These are phyloP conservation scores for Haematococcus lacustris DNA, from an alignment of 139 green algal species.

Conservation along the genomic window DNA sequence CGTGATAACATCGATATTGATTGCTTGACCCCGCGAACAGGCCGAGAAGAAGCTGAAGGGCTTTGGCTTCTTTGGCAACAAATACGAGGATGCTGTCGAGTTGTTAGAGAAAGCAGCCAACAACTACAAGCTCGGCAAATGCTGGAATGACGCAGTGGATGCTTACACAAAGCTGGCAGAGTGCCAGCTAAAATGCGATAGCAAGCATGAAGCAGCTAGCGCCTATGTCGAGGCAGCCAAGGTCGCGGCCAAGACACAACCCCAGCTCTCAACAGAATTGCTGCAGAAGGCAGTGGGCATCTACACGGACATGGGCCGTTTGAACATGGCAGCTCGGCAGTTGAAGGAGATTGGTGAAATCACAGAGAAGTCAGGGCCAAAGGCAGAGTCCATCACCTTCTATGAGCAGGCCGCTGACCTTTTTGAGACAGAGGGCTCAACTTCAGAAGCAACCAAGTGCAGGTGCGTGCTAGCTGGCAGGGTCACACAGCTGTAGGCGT, in stretches of 20 bases:
- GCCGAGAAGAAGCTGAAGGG: slow-evolving; percentile 86
- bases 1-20: neutral
- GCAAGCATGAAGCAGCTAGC: slow-evolving; percentile 78
- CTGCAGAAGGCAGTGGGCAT: slow-evolving; percentile 68
- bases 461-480: neutral
- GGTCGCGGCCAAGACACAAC: slow-evolving; percentile 61
- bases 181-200: slow-evolving; percentile 80
- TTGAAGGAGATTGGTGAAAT: slow-evolving; percentile 78
- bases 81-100: slow-evolving; percentile 90
- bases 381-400: slow-evolving; percentile 67
- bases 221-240: slow-evolving; percentile 82
- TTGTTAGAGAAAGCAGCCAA: slow-evolving; percentile 88
- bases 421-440: slow-evolving; percentile 70
- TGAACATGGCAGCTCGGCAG: slow-evolving; percentile 89
- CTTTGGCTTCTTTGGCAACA: slow-evolving; percentile 69
- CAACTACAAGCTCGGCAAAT: slow-evolving; percentile 92
- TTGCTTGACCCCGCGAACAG: slow-evolving; percentile 20
- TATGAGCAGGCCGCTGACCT: slow-evolving; percentile 84
- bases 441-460: slow-evolving; percentile 1
- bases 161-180: slow-evolving; percentile 73
- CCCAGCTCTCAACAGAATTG: slow-evolving; percentile 18
- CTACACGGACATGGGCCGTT: slow-evolving; percentile 90
- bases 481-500: too few relatives aligned
- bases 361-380: slow-evolving; percentile 70
- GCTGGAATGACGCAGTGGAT: slow-evolving; percentile 63